These are phyloP conservation scores for Debaryomyces psychrophilus DNA, from an alignment of 1,139 yeast genomes.

Conservation along the genomic window DNA sequence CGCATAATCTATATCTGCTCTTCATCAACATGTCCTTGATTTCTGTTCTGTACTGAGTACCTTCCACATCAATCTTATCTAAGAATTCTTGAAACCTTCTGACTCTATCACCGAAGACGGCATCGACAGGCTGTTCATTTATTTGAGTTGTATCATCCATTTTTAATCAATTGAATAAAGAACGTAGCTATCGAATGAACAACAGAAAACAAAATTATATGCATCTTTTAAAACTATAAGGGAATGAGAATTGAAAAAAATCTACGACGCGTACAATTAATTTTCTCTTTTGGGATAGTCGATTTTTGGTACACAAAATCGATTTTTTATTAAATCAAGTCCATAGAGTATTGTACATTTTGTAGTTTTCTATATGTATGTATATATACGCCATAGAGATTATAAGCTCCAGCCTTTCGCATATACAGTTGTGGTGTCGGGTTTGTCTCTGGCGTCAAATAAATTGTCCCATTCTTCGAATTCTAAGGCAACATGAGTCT, in stretches of 20 bases:
- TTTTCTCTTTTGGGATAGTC: slow-evolving; percentile 31
- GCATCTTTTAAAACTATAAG: background rate
- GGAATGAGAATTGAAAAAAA: slow-evolving; percentile 7
- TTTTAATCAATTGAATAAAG: slow-evolving; percentile 8
- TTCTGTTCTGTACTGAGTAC: slow-evolving; percentile 65
- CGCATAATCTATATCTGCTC: slow-evolving; percentile 66
- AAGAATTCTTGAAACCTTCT: slow-evolving; percentile 88
- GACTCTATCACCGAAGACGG: slow-evolving; percentile 75
- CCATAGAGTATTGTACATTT: background rate
- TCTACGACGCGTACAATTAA: slow-evolving; percentile 37
- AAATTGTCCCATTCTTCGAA: slow-evolving; percentile 60
- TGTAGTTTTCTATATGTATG: slow-evolving; percentile 7
- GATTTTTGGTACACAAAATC: slow-evolving; percentile 3
- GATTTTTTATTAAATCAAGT: background rate
- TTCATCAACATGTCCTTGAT: slow-evolving; percentile 72
- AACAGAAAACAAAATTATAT: slow-evolving; percentile 10
- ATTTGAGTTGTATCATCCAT: slow-evolving; percentile 25
- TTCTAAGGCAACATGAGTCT: slow-evolving; percentile 76
- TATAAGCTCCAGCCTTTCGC: slow-evolving; percentile 33
- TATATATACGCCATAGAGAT: background rate
- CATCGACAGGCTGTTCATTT: slow-evolving; percentile 45
- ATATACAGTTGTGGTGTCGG: slow-evolving; percentile 17
- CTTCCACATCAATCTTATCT: slow-evolving; percentile 51
- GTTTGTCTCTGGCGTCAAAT: slow-evolving; percentile 26
- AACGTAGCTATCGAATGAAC: slow-evolving; percentile 2